Percentiles rank a stretch among this genome's conserved stretches.
These are phyloP conservation scores for Cryptosporidium sp. DNA, from an alignment of 169 alveolate species.

Conservation along the genomic window DNA sequence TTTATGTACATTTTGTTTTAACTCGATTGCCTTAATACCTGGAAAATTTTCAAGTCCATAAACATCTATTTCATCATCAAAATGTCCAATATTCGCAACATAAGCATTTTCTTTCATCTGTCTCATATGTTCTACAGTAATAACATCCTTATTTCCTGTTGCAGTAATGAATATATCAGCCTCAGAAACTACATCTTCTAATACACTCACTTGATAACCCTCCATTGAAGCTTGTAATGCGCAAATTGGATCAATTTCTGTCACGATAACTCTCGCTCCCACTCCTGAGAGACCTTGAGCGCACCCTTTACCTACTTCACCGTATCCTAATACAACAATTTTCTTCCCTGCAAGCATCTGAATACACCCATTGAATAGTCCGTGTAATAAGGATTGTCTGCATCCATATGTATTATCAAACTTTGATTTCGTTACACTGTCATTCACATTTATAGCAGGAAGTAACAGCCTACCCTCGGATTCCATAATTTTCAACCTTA, in stretches of 20 bases:
- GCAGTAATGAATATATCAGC: constrained; percentile 96
- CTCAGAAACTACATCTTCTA: constrained; percentile 90
- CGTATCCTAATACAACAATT: constrained; percentile 96
- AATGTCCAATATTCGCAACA: constrained; percentile 97
- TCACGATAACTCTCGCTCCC: constrained; percentile 96
- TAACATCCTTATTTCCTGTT: constrained; percentile 96
- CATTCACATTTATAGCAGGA: constrained; percentile 97
- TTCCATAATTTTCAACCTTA: constrained; percentile 91
- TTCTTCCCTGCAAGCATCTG: constrained; percentile 98
- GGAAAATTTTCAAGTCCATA: constrained; percentile 90
- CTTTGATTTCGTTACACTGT: constrained; percentile 97
- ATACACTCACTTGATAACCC: constrained; percentile 93
- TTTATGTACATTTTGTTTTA: constrained; percentile 95
- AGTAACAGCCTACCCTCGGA: constrained; percentile 89
- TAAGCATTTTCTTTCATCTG: constrained; percentile 98
- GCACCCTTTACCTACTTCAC: constrained; percentile 99
- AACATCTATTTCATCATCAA: constrained; percentile 97
- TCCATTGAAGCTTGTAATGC: constrained; percentile 98
- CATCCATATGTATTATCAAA: constrained; percentile 98
- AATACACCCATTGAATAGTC: constrained; percentile 97
- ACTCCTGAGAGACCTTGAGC: constrained; percentile 96
- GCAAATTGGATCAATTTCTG: constrained; percentile 99
- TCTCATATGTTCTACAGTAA: constrained; percentile 93
- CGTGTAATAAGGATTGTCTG: constrained; percentile 98
- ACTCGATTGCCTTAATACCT: constrained; percentile 90